Conservation (phyloP, 2,329 filamentous ascomycete species). For the Fusarium liriodendri region DNA sequence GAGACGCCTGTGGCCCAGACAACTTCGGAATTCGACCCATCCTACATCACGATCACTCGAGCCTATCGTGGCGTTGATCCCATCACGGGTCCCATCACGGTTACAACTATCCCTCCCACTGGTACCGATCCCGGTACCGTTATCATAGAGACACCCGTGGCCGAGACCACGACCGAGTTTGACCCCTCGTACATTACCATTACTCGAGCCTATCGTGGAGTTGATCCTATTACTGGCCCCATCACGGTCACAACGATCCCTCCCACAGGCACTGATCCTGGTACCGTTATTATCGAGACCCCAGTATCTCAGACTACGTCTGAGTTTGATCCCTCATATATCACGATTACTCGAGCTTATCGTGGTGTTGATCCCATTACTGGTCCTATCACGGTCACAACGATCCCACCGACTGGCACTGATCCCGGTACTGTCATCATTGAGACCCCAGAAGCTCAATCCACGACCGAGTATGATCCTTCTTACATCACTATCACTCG, state of each 20-base stretch:
- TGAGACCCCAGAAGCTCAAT: neutral
- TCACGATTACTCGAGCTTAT: neutral
- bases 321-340: neutral
- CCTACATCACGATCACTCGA: neutral
- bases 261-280: neutral
- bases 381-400: neutral
- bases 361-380: neutral
- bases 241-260: neutral
- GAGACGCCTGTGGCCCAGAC: constrained; percentile 5
- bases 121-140: neutral
- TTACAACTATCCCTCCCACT: neutral
- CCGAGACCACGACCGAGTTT: neutral
- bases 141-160: neutral
- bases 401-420: neutral
- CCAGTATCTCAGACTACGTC: neutral
- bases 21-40: neutral
- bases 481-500: neutral
- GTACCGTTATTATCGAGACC: constrained; percentile 13
- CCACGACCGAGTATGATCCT: neutral
- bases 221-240: neutral
- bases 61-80: neutral
- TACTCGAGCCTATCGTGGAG: neutral
- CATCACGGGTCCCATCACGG: neutral
- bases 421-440: neutral
- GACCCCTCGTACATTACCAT: neutral